Evolutionary conservation across 352 stramenopile genomes (phyloP).

Genomic region (Elongisporangium undulatum): DNA sequence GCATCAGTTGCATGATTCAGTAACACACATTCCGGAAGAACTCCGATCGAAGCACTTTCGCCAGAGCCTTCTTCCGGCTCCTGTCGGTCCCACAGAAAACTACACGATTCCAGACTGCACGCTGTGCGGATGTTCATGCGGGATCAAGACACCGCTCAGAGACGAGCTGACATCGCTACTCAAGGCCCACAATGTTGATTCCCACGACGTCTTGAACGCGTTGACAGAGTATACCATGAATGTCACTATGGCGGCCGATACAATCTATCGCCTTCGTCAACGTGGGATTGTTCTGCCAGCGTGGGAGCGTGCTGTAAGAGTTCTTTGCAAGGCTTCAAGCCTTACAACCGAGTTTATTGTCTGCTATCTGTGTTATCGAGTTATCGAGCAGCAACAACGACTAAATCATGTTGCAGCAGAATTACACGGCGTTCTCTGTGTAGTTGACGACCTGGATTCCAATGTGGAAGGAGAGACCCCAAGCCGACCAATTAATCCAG

Average conservation of each 20-base stretch:
- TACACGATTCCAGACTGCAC: constrained; percentile 9
- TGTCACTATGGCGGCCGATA: constrained; percentile 70
- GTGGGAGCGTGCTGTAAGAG: constrained; percentile 52
- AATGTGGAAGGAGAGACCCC: not conserved
- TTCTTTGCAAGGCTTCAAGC: not conserved
- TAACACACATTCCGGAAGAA: constrained; percentile 35
- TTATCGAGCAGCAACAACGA: constrained; percentile 69
- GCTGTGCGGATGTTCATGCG: constrained; percentile 52
- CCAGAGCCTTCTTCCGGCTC: constrained; percentile 7
- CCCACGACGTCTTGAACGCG: constrained; percentile 21
- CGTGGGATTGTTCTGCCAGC: constrained; percentile 38
- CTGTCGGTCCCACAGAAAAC: constrained; percentile 10
- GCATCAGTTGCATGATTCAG: constrained; percentile 31
- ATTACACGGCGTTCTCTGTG: constrained; percentile 22
- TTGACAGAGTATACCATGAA: constrained; percentile 68
- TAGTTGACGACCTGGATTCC: not conserved
- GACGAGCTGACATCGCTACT: constrained; percentile 35
- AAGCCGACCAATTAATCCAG: not conserved
- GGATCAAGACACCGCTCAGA: constrained; percentile 31
- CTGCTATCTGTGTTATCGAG: constrained; percentile 69
- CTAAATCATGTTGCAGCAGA: constrained; percentile 42
- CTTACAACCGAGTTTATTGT: constrained; percentile 39
- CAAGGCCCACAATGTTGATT: constrained; percentile 13
- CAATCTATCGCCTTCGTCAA: constrained; percentile 61
- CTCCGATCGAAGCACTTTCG: constrained; percentile 40